Conservation (phyloP, 164 flowering plant genomes). For the Akebia trifoliata region DNA sequence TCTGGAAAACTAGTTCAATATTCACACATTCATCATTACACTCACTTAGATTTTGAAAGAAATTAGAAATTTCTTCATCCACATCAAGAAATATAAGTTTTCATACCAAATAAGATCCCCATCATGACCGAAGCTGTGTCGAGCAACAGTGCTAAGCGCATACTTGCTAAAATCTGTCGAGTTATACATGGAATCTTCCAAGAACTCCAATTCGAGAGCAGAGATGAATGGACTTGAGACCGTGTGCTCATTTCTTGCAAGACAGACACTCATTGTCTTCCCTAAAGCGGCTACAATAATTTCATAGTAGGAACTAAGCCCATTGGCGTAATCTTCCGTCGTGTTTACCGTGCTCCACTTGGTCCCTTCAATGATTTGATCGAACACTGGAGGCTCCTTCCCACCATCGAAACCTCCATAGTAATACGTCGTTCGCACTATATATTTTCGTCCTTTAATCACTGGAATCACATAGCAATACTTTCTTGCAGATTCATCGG, state of each 20-base stretch:
- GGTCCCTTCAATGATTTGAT: conserved; percentile 83
- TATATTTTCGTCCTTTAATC: conserved; percentile 51
- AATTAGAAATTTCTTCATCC: neutral
- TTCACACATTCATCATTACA: conserved; percentile 15
- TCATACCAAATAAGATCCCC: conserved; percentile 47
- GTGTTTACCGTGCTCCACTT: conserved; percentile 82
- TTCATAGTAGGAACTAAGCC: conserved; percentile 73
- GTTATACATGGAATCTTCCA: conserved; percentile 63
- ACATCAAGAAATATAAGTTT: neutral
- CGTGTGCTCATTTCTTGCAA: conserved; percentile 64
- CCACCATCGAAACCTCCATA: conserved; percentile 94
- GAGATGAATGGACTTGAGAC: conserved; percentile 72
- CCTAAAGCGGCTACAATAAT: conserved; percentile 43
- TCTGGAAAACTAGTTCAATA: conserved; percentile 73
- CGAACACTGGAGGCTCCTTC: conserved; percentile 72
- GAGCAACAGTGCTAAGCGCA: conserved; percentile 56
- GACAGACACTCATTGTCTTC: conserved; percentile 57
- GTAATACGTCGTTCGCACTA: conserved; percentile 64
- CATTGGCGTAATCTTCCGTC: conserved; percentile 55
- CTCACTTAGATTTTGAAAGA: neutral
- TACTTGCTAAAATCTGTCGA: conserved; percentile 50
- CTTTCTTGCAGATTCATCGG: conserved; percentile 44
- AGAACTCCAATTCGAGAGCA: conserved; percentile 45
- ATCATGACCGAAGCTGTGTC: conserved; percentile 50
- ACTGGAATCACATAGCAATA: conserved; percentile 67